Percentiles rank a stretch among this genome's conserved stretches.
Evolutionary conservation across 257 asterid species (phyloP).

Genomic region (Salvia splendens): DNA sequence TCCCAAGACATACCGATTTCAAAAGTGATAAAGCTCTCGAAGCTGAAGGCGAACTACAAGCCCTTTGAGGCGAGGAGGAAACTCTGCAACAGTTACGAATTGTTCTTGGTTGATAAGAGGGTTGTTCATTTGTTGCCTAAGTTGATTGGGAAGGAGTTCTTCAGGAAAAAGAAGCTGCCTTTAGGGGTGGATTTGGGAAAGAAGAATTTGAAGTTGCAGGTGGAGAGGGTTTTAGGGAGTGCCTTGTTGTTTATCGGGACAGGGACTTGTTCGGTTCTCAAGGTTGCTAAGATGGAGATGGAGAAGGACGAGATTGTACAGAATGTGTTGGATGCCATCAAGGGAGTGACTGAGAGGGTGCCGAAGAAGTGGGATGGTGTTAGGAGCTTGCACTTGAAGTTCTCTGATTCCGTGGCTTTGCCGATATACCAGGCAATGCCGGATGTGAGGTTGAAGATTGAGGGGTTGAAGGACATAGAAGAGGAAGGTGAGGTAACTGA

Average conservation of each 20-base stretch:
- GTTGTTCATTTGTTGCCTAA: conserved; percentile 80
- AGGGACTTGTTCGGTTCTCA: conserved; percentile 85
- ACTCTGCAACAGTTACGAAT: conserved; percentile 70
- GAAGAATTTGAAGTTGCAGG: conserved; percentile 64
- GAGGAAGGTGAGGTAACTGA: conserved; percentile 29
- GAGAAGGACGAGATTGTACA: conserved; percentile 61
- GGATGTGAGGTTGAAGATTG: conserved; percentile 68
- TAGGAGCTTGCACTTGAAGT: conserved; percentile 85
- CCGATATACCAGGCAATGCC: conserved; percentile 88
- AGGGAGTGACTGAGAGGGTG: conserved; percentile 53
- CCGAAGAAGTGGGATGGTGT: conserved; percentile 83
- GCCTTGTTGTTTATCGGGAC: conserved; percentile 63
- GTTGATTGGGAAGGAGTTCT: conserved; percentile 74
- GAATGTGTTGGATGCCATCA: conserved; percentile 55
- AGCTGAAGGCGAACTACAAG: conserved; percentile 73
- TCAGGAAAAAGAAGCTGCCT: conserved; percentile 87
- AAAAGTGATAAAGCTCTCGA: conserved; percentile 65
- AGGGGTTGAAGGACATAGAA: conserved; percentile 44
- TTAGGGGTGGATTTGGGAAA: conserved; percentile 67
- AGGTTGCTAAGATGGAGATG: conserved; percentile 73
- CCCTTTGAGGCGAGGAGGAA: conserved; percentile 77
- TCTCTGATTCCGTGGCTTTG: conserved; percentile 68
- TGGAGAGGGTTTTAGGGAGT: conserved; percentile 66
- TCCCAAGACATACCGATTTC: conserved; percentile 55
- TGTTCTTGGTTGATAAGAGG: conserved; percentile 78